Conservation (phyloP, 345 rosid genomes). For the Eutrema yunnanense region DNA sequence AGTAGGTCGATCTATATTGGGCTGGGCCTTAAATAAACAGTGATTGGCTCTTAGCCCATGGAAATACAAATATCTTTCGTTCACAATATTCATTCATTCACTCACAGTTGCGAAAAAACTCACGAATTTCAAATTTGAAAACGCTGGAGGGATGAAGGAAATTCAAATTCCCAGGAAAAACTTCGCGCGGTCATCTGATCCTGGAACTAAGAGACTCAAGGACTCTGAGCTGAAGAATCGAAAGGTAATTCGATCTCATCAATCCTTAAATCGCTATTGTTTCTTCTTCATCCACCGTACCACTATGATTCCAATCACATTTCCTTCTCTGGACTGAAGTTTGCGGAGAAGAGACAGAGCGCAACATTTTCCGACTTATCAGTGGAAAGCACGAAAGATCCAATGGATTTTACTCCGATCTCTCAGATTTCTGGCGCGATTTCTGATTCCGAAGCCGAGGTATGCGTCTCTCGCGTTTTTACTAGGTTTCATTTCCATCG, state of each 20-base stretch:
- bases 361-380: conserved; percentile 19
- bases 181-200: conserved; percentile 25
- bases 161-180: conserved; percentile 28
- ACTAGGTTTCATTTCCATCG: conserved; percentile 5
- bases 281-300: background rate
- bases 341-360: conserved; percentile 28
- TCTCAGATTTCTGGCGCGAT: conserved; percentile 7
- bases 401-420: conserved; percentile 6
- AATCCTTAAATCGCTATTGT: background rate
- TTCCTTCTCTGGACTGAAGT: conserved; percentile 11
- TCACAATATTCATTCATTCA: background rate
- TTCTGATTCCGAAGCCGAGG: conserved; percentile 32
- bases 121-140: background rate
- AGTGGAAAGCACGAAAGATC: conserved; percentile 15
- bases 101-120: background rate
- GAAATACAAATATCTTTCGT: background rate
- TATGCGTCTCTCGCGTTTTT: conserved; percentile 3
- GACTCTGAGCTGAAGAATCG: conserved; percentile 25
- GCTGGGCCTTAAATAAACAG: conserved; percentile 7
- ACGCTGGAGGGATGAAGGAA: conserved; percentile 24
- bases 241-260: conserved; percentile 9
- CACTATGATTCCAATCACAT: background rate
- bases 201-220: conserved; percentile 9
- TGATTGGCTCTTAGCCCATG: conserved; percentile 5
- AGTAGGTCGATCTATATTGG: background rate